Evolutionary conservation across 208 protist genomes (phyloP), one percentile per base, ranked within the genome.

Genomic region (Leishmania major): DNA sequence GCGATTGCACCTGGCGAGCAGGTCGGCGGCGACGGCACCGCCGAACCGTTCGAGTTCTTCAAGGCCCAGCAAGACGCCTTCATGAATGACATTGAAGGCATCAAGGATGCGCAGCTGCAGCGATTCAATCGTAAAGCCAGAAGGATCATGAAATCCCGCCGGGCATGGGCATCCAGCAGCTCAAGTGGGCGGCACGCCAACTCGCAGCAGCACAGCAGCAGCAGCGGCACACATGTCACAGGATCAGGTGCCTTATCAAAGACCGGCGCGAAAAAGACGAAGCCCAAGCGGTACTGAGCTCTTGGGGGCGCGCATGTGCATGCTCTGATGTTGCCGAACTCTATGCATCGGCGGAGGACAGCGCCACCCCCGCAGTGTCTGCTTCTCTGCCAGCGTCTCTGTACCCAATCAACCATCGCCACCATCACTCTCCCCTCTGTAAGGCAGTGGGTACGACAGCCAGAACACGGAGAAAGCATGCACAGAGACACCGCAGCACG

Each of bases 21-120:
- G 37, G 49, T 15, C 49, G 69, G 70, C 47, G 62, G 69, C 31
- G 43, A 31, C 25, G 70, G 75, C 37, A 69, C 19, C 10, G 53
- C 22, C 3, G 77, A 19, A 53, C 60, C 77, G 25, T 97, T 97
- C 87, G 85, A 97, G 47, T 94, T 89, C 78, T 96, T 96, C 74
- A 45, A 66, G 0, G 88, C 88, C 6, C 94, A 97, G 81, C 89
- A 95, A 59, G 78, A 86, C 5, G 91, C 86, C 6, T 97, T 97
- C 73, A 35, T 89, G 57, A 94, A 94, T 40, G 91, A 97, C 76
- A 87, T 97, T 80, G 92, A 88, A 0, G 51, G 67, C 25, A 96
- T 97, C 49, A 85, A 84, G n/a, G 85, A 92, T n/a, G 82, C 77
- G 31, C 94, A 97, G 79, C 66, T 45, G 8, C 47, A 84, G 62